Conservation (phyloP, 139 green algal species). For the Trebouxia sp. region DNA sequence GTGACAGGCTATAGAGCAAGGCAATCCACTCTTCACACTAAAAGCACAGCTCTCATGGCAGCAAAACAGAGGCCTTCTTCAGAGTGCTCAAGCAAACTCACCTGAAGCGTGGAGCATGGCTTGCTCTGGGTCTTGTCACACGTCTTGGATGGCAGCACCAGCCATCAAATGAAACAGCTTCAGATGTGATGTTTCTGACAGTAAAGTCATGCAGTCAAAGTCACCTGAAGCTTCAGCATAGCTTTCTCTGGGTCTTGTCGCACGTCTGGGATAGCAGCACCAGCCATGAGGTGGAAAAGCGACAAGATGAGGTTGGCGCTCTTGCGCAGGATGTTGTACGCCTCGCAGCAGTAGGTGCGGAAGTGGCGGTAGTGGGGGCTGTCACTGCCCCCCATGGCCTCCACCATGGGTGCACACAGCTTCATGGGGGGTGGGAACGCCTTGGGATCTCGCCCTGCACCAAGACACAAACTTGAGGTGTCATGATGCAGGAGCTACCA, state of each 20-base stretch:
- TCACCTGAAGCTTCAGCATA: conserved; percentile 88
- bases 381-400: conserved; percentile 89
- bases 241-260: conserved; percentile 84
- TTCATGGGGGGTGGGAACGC: conserved; percentile 96
- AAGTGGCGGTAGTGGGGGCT: conserved; percentile 77
- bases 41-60: neutral
- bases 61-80: too few relatives aligned
- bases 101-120: conserved; percentile 90
- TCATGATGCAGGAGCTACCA: too few relatives aligned
- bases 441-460: conserved; percentile 85
- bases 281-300: conserved; percentile 96
- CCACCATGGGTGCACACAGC: conserved; percentile 90
- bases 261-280: conserved; percentile 82
- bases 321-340: conserved; percentile 99
- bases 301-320: conserved; percentile 88
- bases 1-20: neutral
- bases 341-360: conserved; percentile 83
- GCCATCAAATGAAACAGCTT: conserved; percentile 97
- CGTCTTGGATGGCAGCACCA: conserved; percentile 80
- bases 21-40: neutral
- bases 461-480: too few relatives aligned
- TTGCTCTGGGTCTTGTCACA: conserved; percentile 84
- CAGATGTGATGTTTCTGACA: too few relatives aligned
- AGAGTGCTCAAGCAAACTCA: conserved; percentile 31
- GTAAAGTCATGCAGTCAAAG: neutral